Evolutionary conservation across 2,329 filamentous ascomycete species (phyloP).

Genomic region (Neurospora sp.): DNA sequence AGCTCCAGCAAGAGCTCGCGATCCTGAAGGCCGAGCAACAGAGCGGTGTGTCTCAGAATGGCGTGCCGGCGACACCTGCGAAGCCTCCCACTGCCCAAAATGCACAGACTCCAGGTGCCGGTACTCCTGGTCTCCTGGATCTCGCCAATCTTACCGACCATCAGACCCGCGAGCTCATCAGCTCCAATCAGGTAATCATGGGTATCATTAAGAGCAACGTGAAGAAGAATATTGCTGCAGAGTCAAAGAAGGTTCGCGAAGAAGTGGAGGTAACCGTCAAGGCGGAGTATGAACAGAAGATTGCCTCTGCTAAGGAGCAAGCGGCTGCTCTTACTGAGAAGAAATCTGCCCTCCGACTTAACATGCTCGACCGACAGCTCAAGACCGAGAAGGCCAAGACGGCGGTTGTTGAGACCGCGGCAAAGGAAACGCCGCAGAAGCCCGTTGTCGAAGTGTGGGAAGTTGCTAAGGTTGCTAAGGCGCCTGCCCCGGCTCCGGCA

Average conservation of each 20-base stretch:
- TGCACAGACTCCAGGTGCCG: conserved; percentile 26
- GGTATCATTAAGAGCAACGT: conserved; percentile 51
- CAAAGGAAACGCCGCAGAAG: conserved; percentile 72
- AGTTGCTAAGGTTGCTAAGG: conserved; percentile 58
- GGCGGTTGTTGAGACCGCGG: conserved; percentile 69
- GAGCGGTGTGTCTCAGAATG: conserved; percentile 16
- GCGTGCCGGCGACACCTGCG: conserved; percentile 17
- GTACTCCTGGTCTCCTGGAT: conserved; percentile 27
- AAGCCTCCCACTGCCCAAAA: conserved; percentile 17
- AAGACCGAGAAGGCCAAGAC: conserved; percentile 60
- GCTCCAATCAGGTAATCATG: conserved; percentile 46
- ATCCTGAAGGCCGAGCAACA: conserved; percentile 49
- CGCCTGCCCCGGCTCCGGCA: conserved; percentile 8
- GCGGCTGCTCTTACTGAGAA: conserved; percentile 65
- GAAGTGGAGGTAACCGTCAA: conserved; percentile 39
- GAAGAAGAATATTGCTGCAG: conserved; percentile 57
- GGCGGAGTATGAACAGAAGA: conserved; percentile 42
- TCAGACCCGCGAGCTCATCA: conserved; percentile 46
- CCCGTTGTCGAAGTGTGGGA: conserved; percentile 83
- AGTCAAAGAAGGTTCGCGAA: conserved; percentile 50
- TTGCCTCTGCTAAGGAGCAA: conserved; percentile 45
- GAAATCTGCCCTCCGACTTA: conserved; percentile 63
- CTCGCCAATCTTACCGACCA: conserved; percentile 41
- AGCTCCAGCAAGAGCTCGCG: conserved; percentile 51
- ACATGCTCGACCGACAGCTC: conserved; percentile 65